These are phyloP conservation scores for Lodderomyces parapsilosis DNA, from an alignment of 1,139 yeast species.

Conservation along the genomic window DNA sequence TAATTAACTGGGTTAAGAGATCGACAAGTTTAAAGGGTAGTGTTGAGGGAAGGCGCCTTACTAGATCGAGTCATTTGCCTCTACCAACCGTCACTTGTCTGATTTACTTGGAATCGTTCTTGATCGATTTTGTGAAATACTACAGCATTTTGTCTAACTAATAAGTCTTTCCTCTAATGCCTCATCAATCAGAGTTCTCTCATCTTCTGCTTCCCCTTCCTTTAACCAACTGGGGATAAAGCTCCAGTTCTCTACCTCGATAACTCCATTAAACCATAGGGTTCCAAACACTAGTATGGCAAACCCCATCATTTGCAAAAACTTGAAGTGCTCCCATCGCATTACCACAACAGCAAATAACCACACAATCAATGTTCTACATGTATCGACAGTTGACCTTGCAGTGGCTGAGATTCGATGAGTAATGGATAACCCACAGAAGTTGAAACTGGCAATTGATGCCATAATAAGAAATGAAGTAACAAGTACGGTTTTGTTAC, in stretches of 20 bases:
- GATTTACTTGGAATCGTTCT: too few species aligned
- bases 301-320: conserved; percentile 66
- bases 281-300: conserved; percentile 68
- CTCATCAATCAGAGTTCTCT: conserved; percentile 13
- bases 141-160: not conserved
- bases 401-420: conserved; percentile 70
- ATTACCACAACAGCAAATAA: conserved; percentile 57
- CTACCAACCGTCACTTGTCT: too few species aligned
- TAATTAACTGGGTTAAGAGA: too few species aligned
- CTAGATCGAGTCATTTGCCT: too few species aligned
- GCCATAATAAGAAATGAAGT: conserved; percentile 68
- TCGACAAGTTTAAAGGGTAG: too few species aligned
- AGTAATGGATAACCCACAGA: conserved; percentile 72
- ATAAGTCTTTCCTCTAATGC: conserved; percentile 14
- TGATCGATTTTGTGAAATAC: too few species aligned
- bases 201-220: conserved; percentile 20
- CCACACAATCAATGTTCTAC: conserved; percentile 79
- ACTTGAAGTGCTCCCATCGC: conserved; percentile 75
- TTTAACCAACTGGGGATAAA: conserved; percentile 48
- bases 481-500: conserved; percentile 38
- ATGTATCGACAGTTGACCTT: conserved; percentile 76
- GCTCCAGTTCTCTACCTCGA: conserved; percentile 46
- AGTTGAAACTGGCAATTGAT: conserved; percentile 72
- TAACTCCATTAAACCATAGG: conserved; percentile 68
- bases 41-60: too few species aligned